Base-by-base conservation (phyloP, 75 land plant species). In the Picea sitchensis region DNA sequence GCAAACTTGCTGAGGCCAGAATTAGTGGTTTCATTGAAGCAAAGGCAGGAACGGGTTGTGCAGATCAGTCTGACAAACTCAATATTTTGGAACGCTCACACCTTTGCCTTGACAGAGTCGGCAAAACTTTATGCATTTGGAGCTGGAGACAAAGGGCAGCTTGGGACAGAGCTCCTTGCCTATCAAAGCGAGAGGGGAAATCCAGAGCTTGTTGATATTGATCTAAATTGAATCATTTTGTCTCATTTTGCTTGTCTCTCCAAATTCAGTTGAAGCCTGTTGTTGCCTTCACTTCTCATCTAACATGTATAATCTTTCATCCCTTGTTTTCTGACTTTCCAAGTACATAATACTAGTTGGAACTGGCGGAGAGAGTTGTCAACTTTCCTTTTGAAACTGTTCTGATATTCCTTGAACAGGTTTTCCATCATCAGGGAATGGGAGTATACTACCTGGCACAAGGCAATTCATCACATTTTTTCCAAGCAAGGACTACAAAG, bases 131-230 rank as follows among this genome's bases (percentile, higher is more conserved):
- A 88, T 75, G 97, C 95, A 60, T 94, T 92, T 78, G 97, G 97
- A 11, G 91, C 97, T 0, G 95, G 93, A 11, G 97, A 94, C 85
- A 90, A 94, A 74, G 97, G 97, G 17, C 97, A 94, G 91, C 91
- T 94, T 3, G 97, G 97, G 9, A 73, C 86, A 34, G 90, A 87
- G 58, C 90, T 94, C 8, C 73, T 77, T 56, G 92, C 68, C 31
- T 77, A 84, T 65, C 90, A 90, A 76, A 86, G 74, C 18, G 95
- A 92, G 76, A 81, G 92, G 79, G 93, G 89, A 14, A 87, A 69
- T 56, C 97, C 97, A 0, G 95, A 89, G 78, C 83, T 76, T 64
- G 95, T 94, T n/a, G 89, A 92, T 31, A 81, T 94, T 58, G 91
- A 94, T 78, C 90, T 94, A 80, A 90, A 78, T 76, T 94, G 81